Base-by-base conservation (phyloP, 2,329 filamentous ascomycete genomes). In the Cladosporium sp. region DNA sequence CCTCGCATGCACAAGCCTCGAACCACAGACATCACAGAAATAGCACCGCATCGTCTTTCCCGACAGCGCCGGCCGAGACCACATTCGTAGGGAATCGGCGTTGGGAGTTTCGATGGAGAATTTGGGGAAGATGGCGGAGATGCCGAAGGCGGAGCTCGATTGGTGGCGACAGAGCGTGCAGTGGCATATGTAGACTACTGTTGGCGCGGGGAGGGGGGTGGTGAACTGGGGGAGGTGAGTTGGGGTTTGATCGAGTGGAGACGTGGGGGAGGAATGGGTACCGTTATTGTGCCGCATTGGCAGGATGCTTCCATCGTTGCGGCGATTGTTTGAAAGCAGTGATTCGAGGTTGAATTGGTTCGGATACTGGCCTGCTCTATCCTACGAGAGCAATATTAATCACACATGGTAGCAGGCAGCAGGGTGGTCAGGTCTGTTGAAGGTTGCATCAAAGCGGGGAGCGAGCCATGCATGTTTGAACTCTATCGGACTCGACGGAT, bases 101-200 rank as follows among this genome's bases (percentile, higher is more conserved):
- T 43, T 37, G 4, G 46, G 33, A 11, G 52, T 31, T 6, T 41
- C 9, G 41, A 56, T 51, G 7, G 40, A 19, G 32, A 48, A 51
- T 2, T 40, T 14, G 2, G 54, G 54, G 16, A 56, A 56, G 14
- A 53, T 43, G 3, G 54, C 54, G 16, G 51, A 50, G 31, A 54
- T 54, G 38, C 55, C 55, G 22, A 54, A 56, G 5, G 52, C 51
- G 9, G 55, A 54, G 18, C 46, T 43, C 3, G 55, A 56, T 38
- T 56, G 55, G 14, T 38, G 42, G 10, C 53, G 52, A 43, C 55
- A 56, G 8, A 52, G 28, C 11, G 55, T 56, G 48, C 55, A 56
- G 50, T 55, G 54, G 45, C 54, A 55, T 41, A 49, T 48, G 41
- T 55, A 55, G 38, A 55, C 43, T 33, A 33, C 32, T 19, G 10